phyloP scores from a whole-genome alignment of 1,284 basidiomycete genomes.

The Apiotrichum sp. region DNA sequence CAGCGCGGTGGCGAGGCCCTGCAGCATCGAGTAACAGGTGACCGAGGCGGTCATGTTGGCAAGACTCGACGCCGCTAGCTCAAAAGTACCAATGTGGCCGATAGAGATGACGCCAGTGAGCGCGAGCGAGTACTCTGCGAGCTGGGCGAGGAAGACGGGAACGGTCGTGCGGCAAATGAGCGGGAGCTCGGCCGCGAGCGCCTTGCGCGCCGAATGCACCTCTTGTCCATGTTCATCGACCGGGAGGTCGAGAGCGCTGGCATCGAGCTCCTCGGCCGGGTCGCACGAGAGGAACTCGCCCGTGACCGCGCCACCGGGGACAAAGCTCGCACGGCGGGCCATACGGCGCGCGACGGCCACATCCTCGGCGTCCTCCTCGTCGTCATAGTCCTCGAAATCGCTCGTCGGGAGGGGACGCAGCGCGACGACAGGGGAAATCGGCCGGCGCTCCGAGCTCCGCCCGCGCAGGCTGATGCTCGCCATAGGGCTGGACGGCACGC shows the following conservation, averaged over 20 bases:
- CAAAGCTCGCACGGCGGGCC: neutral
- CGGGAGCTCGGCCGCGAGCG: constrained; percentile 29
- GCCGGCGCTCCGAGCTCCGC: constrained; percentile 8
- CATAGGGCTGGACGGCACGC: neutral
- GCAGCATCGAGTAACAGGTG: constrained; percentile 65
- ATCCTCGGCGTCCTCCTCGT: constrained; percentile 7
- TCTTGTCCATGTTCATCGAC: constrained; percentile 17
- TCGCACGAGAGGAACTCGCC: constrained; percentile 21
- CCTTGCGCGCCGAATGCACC: constrained; percentile 7
- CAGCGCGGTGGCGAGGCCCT: constrained; percentile 74
- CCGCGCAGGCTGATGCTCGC: constrained; percentile 4
- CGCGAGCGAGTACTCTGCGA: constrained; percentile 47
- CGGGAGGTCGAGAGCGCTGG: constrained; percentile 42
- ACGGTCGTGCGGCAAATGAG: constrained; percentile 36
- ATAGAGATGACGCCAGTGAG: constrained; percentile 60
- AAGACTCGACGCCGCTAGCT: constrained; percentile 61
- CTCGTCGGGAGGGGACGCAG: constrained; percentile 2
- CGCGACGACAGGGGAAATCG: constrained; percentile 12
- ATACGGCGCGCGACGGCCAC: neutral
- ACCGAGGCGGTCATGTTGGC: constrained; percentile 35
- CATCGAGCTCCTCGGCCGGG: constrained; percentile 43
- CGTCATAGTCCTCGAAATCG: constrained; percentile 7
- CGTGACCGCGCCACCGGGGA: neutral
- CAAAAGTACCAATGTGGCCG: constrained; percentile 67
- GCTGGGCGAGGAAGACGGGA: constrained; percentile 45